phyloP scores from a whole-genome alignment of 106 monocot species.

The Allium cepa region DNA sequence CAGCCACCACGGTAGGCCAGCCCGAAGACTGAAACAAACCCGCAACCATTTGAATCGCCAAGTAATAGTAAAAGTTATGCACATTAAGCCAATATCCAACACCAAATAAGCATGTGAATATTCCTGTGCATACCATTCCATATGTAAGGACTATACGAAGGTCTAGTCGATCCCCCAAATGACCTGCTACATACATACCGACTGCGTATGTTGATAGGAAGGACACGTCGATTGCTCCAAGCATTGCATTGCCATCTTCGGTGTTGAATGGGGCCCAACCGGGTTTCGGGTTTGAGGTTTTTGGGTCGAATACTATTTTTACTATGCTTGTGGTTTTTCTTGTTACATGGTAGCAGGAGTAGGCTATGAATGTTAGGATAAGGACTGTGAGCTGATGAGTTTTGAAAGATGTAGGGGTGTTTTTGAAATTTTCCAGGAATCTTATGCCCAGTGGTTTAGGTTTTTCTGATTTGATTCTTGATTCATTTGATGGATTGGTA shows the following conservation, averaged over 20 bases:
- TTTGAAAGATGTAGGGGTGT: conserved; percentile 18
- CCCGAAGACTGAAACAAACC: conserved; percentile 76
- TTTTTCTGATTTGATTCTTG: conserved; percentile 3
- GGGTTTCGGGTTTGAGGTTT: conserved; percentile 11
- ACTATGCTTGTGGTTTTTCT: conserved; percentile 80
- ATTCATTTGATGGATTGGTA: conserved; percentile 6
- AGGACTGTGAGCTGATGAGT: conserved; percentile 49
- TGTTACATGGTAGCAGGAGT: conserved; percentile 66
- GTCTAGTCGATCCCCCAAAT: conserved; percentile 65
- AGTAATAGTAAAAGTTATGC: conserved; percentile 55
- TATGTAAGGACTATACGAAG: conserved; percentile 43
- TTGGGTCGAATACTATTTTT: conserved; percentile 60
- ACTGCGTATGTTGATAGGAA: conserved; percentile 58
- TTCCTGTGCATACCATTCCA: conserved; percentile 65
- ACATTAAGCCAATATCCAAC: conserved; percentile 65
- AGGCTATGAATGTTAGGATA: conserved; percentile 59
- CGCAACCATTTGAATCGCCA: conserved; percentile 53
- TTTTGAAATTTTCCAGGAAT: conserved; percentile 28
- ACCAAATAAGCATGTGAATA: conserved; percentile 66
- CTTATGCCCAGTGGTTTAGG: conserved; percentile 46
- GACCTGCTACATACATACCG: conserved; percentile 73
- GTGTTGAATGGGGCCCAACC: conserved; percentile 74
- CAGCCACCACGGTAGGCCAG: conserved; percentile 72
- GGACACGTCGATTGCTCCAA: conserved; percentile 63
- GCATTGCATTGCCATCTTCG: conserved; percentile 37